These are phyloP conservation scores for Clarireedia hainanense DNA, from an alignment of 2,329 filamentous ascomycete species.

Conservation along the genomic window DNA sequence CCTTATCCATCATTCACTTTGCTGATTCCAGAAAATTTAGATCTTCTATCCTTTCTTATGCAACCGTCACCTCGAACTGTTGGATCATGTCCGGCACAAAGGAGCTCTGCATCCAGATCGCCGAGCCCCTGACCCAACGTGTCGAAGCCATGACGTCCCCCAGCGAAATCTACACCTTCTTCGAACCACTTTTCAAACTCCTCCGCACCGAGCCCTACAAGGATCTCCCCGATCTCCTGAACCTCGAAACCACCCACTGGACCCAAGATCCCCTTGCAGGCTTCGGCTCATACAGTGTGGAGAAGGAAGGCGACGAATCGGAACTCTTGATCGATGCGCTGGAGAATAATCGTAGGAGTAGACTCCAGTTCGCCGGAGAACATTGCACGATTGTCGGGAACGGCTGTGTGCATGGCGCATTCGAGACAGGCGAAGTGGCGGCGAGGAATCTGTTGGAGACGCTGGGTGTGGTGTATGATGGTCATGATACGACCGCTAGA, in stretches of 20 bases:
- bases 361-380: constrained; percentile 36
- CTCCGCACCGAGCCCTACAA: constrained; percentile 37
- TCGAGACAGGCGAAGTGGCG: constrained; percentile 35
- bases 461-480: constrained; percentile 32
- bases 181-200: constrained; percentile 37
- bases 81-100: constrained; percentile 37
- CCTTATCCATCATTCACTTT: background rate
- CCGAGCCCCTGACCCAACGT: constrained; percentile 37
- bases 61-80: constrained; percentile 36
- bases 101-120: constrained; percentile 36
- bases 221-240: constrained; percentile 32
- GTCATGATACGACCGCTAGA: constrained; percentile 21
- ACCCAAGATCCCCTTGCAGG: constrained; percentile 36
- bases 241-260: constrained; percentile 37
- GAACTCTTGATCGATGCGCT: constrained; percentile 31
- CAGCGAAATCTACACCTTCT: constrained; percentile 34
- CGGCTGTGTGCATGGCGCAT: constrained; percentile 38
- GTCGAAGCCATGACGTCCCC: constrained; percentile 35
- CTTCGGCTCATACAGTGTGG: constrained; percentile 36
- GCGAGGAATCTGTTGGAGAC: constrained; percentile 33
- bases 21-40: background rate
- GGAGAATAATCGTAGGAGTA: constrained; percentile 30
- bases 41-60: constrained; percentile 34
- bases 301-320: constrained; percentile 37
- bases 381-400: constrained; percentile 34